A percentile compares a stretch with the other conserved stretches of the same genome.
These are phyloP conservation scores for Colletotrichum sp. DNA, from an alignment of 2,329 filamentous ascomycete genomes.

Conservation along the genomic window DNA sequence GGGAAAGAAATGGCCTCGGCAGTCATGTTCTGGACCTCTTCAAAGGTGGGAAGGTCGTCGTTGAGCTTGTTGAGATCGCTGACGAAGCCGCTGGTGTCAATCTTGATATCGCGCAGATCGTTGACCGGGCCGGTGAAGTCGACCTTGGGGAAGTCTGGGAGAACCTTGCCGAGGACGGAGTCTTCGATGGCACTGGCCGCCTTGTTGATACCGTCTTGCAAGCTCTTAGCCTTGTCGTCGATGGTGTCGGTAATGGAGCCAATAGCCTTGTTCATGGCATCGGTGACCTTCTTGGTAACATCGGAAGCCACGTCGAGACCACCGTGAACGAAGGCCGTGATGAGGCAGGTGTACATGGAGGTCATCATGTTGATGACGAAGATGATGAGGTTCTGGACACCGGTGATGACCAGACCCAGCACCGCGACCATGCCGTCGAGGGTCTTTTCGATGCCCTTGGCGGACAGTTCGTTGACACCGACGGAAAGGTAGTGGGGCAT, in stretches of 20 bases:
- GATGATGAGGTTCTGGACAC: slow-evolving; percentile 84
- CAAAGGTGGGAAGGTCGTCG: slow-evolving; percentile 80
- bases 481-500: slow-evolving; percentile 95
- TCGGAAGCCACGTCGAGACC: slow-evolving; percentile 72
- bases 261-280: slow-evolving; percentile 54
- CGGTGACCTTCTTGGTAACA: slow-evolving; percentile 57
- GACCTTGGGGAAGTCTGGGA: slow-evolving; percentile 54
- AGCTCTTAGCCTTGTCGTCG: slow-evolving; percentile 58
- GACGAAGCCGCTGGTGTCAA: slow-evolving; percentile 71
- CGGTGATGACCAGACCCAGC: slow-evolving; percentile 79
- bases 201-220: slow-evolving; percentile 53
- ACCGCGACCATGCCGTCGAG: slow-evolving; percentile 81
- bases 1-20: slow-evolving; percentile 76
- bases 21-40: slow-evolving; percentile 82
- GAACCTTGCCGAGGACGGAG: slow-evolving; percentile 55
- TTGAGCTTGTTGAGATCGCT: slow-evolving; percentile 76
- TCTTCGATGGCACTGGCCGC: slow-evolving; percentile 49
- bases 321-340: slow-evolving; percentile 81
- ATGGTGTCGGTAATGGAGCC: slow-evolving; percentile 63
- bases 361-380: slow-evolving; percentile 94
- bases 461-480: slow-evolving; percentile 87
- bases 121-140: slow-evolving; percentile 70
- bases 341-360: slow-evolving; percentile 87
- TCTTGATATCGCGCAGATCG: slow-evolving; percentile 71
- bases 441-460: slow-evolving; percentile 78